These are phyloP conservation scores for Fusarium bulbicola DNA, from an alignment of 2,329 filamentous ascomycete species.

Conservation along the genomic window DNA sequence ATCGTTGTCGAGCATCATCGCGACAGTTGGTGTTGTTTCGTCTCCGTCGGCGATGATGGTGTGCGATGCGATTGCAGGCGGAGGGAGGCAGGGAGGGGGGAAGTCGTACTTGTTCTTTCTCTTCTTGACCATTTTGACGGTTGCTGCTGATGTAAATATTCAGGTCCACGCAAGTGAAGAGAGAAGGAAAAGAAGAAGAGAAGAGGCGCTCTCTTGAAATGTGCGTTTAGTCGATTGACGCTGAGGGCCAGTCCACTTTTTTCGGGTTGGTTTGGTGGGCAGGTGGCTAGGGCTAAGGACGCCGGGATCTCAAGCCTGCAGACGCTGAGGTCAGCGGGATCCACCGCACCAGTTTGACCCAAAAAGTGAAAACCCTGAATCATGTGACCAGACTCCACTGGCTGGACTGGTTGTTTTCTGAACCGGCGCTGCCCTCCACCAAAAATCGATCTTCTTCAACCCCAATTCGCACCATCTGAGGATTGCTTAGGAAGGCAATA, in stretches of 20 bases:
- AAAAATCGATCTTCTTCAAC: constrained; percentile 44
- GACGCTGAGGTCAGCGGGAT: background rate
- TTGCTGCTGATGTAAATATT: constrained; percentile 54
- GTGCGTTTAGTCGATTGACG: constrained; percentile 43
- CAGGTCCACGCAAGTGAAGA: constrained; percentile 45
- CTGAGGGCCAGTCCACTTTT: constrained; percentile 31
- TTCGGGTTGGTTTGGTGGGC: constrained; percentile 4
- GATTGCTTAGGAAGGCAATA: constrained; percentile 72
- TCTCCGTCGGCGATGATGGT: constrained; percentile 33
- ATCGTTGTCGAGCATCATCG: constrained; percentile 18
- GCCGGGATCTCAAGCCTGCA: background rate
- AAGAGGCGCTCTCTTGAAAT: constrained; percentile 46
- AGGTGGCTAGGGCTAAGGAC: constrained; percentile 32
- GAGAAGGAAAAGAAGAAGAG: constrained; percentile 30
- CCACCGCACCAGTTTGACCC: background rate
- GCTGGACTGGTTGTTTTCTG: constrained; percentile 36
- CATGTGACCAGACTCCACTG: constrained; percentile 41
- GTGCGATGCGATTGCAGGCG: constrained; percentile 29
- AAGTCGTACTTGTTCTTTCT: constrained; percentile 71
- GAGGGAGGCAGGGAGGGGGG: background rate
- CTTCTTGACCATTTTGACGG: constrained; percentile 76
- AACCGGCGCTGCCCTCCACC: constrained; percentile 44
- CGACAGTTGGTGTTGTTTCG: constrained; percentile 7
- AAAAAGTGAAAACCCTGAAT: constrained; percentile 41
- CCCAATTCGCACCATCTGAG: constrained; percentile 59